These are phyloP conservation scores for Venturia nashicola DNA, from an alignment of 2,329 filamentous ascomycete genomes.

Conservation along the genomic window DNA sequence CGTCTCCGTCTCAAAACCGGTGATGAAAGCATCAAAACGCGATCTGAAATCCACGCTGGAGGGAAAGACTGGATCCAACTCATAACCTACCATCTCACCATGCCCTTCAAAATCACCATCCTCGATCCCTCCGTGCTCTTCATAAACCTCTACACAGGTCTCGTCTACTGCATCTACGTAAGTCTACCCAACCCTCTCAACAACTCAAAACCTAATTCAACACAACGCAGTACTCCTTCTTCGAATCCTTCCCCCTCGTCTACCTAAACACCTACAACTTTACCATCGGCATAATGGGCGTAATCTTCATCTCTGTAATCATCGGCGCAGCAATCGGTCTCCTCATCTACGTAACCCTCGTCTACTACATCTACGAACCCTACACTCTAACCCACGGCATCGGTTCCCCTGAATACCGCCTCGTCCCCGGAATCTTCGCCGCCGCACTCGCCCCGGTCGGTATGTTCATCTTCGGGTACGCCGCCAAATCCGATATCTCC, in stretches of 20 bases:
- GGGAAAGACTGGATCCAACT: conserved; percentile 6
- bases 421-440: conserved; percentile 7
- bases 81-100: conserved; percentile 3
- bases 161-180: conserved; percentile 10
- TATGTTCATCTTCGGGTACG: conserved; percentile 11
- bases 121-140: conserved; percentile 10
- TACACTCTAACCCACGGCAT: conserved; percentile 6
- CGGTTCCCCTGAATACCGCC: neutral
- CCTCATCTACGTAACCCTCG: neutral
- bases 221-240: conserved; percentile 9
- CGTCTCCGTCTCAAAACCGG: conserved; percentile 8
- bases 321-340: conserved; percentile 5
- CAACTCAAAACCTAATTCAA: neutral
- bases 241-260: conserved; percentile 11
- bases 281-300: conserved; percentile 8
- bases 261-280: conserved; percentile 10
- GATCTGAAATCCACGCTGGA: conserved; percentile 7
- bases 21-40: conserved; percentile 2
- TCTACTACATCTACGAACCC: conserved; percentile 8
- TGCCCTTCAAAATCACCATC: conserved; percentile 9
- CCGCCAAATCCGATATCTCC: conserved; percentile 1
- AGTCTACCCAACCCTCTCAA: neutral
- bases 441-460: conserved; percentile 7
- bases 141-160: conserved; percentile 10
- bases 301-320: conserved; percentile 9